Base-by-base conservation (phyloP, 768 basidiomycete species). In the Panus rudis region DNA sequence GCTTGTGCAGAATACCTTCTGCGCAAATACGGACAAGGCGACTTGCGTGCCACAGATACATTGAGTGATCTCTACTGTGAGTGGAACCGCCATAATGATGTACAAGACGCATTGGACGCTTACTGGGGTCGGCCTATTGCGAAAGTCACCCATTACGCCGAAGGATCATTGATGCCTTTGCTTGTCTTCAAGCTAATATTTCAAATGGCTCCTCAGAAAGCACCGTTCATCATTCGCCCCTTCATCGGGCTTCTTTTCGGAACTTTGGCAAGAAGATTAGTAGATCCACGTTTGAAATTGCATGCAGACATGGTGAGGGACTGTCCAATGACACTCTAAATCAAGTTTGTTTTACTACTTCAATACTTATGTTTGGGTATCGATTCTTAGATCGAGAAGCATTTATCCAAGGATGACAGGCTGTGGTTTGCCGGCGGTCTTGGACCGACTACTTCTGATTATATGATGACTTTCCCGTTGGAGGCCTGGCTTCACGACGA, bases 361-460 rank as follows among this genome's bases (percentile, higher is more conserved):
- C 16, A 10, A 40, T 5, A 20, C 25, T 37, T 19, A 21, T 10
- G 5, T 25, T 20, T 28, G 23, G 19, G 39, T 25, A 33, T 10
- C n/a, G 17, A 19, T 22, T n/a, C 20, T 20, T 28, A 70, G 69
- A 62, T 73, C 37, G 70, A 71, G 46, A 46, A 45, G 2, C 66
- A 65, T 43, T 59, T 71, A 14, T 50, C 46, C 22, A 65, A 62
- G 16, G 33, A 17, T 17, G 16, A 35, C 33, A 43, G 40, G 45
- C 30, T 39, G 42, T 63, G 58, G 55, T 55, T 60, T 21, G 68
- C 69, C 6, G 70, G 63, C 13, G 67, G 65, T 21, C 46, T 59
- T 19, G 55, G 64, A 21, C 65, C 67, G 14, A 71, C 72, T 20
- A 44, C 63, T 17, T 67, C 72, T 17, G 72, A 74, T 52, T 73